Conservation (phyloP, 1,284 basidiomycete species). For the Apiotrichum gracile region DNA sequence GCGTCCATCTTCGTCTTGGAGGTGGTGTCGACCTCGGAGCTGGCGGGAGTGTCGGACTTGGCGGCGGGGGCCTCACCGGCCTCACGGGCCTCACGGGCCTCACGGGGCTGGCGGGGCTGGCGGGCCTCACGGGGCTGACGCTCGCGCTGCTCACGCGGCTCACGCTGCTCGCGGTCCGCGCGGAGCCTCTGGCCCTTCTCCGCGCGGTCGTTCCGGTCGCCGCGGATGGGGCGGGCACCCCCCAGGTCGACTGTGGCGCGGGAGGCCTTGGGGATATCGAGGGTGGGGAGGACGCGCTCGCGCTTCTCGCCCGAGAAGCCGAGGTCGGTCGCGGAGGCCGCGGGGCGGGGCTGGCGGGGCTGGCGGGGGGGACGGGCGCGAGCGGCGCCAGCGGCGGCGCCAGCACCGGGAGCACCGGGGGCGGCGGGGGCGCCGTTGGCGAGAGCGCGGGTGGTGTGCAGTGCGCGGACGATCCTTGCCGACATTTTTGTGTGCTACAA, state of each 20-base stretch:
- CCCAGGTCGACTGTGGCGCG: neutral
- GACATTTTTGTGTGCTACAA: too few species aligned
- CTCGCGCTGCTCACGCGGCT: neutral
- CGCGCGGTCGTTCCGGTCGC: too few species aligned
- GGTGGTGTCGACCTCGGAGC: too few species aligned
- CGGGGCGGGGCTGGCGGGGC: neutral
- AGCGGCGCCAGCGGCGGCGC: neutral
- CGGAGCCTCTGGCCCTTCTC: neutral
- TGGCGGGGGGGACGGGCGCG: too few species aligned
- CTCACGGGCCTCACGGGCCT: neutral
- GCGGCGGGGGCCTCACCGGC: neutral
- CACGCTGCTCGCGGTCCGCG: neutral
- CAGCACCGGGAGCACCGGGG: neutral
- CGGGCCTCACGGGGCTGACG: neutral
- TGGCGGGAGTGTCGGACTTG: too few species aligned
- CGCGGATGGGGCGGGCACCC: too few species aligned
- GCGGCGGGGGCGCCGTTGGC: neutral
- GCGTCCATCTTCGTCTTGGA: neutral
- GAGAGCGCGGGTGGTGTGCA: too few species aligned
- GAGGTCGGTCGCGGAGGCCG: neutral
- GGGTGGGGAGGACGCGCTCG: slow-evolving; percentile 6
- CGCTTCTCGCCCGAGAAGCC: slow-evolving; percentile 6
- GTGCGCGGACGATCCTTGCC: too few species aligned
- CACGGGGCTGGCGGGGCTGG: neutral
- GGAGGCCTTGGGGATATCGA: neutral